Evolutionary conservation across 768 basidiomycete genomes (phyloP).

Genomic region (Suillus paluster): DNA sequence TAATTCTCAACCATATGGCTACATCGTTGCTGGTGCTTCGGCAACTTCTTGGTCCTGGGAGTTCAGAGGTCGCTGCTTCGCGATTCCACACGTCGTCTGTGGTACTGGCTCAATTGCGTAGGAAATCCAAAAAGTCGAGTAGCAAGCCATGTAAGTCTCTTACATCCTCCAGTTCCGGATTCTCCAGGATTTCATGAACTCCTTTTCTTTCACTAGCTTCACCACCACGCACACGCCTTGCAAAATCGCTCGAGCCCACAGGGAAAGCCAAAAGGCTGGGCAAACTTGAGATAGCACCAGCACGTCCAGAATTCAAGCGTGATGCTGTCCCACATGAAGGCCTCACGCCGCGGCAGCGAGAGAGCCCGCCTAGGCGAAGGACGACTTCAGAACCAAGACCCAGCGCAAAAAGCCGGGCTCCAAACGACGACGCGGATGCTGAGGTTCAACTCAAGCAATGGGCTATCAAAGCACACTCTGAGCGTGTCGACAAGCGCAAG

Average conservation of each 20-base stretch:
- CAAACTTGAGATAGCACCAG: slow-evolving; percentile 27
- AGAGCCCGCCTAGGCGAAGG: background rate
- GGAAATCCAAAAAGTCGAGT: too few species aligned
- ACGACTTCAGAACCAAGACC: background rate
- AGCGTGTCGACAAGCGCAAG: slow-evolving; percentile 14
- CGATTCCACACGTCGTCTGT: background rate
- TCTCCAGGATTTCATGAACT: too few species aligned
- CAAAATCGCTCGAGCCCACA: slow-evolving; percentile 30
- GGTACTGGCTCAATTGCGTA: too few species aligned
- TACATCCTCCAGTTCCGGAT: background rate
- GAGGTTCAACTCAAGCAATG: slow-evolving; percentile 14
- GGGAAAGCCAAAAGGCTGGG: slow-evolving; percentile 32
- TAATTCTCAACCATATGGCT: background rate
- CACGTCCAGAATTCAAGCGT: slow-evolving; percentile 20
- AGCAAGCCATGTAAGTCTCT: background rate
- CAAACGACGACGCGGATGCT: background rate
- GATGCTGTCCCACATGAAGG: slow-evolving; percentile 24
- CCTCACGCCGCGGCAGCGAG: slow-evolving; percentile 11
- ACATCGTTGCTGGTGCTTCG: background rate
- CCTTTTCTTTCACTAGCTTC: background rate
- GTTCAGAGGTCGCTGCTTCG: background rate
- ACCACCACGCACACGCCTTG: slow-evolving; percentile 22
- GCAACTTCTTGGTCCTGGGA: background rate
- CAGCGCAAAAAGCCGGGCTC: background rate
- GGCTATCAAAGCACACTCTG: slow-evolving; percentile 16